These are phyloP conservation scores for Babesia microti DNA, from an alignment of 169 alveolate genomes.

Conservation along the genomic window DNA sequence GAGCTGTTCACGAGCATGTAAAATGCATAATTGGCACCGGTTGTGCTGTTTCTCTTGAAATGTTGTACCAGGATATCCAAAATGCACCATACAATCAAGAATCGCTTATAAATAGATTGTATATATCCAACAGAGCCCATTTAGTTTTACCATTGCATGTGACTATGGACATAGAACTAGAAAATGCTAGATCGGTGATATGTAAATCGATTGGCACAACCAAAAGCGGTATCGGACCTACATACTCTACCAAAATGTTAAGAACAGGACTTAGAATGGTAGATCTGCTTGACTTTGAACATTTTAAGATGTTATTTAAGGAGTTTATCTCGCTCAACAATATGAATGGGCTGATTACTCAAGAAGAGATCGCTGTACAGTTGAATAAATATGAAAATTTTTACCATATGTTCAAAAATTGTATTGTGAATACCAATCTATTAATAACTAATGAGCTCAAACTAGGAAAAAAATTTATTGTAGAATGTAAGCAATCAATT, in stretches of 20 bases:
- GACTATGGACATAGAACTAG: conserved; percentile 55
- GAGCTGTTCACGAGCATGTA: conserved; percentile 64
- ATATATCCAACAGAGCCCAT: conserved; percentile 81
- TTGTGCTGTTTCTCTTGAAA: conserved; percentile 69
- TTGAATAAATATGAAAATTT: conserved; percentile 53
- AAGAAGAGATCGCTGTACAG: conserved; percentile 48
- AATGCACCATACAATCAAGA: background rate
- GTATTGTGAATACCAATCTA: conserved; percentile 68
- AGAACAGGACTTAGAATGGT: conserved; percentile 82
- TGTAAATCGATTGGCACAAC: conserved; percentile 84
- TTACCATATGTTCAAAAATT: conserved; percentile 57
- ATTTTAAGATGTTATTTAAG: conserved; percentile 48
- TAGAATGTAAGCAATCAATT: no score
- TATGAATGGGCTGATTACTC: no score
- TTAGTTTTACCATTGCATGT: conserved; percentile 71
- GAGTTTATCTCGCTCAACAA: no score
- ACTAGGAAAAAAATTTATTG: conserved; percentile 37
- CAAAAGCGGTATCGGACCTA: conserved; percentile 88
- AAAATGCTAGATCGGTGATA: conserved; percentile 28
- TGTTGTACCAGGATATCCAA: conserved; percentile 42
- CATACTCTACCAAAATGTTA: conserved; percentile 77
- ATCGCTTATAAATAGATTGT: conserved; percentile 43
- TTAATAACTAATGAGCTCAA: conserved; percentile 53
- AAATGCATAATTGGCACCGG: conserved; percentile 83
- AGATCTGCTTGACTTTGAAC: conserved; percentile 59